Evolutionary conservation across 306 rosid species (phyloP).

Genomic region (Comarum palustre): DNA sequence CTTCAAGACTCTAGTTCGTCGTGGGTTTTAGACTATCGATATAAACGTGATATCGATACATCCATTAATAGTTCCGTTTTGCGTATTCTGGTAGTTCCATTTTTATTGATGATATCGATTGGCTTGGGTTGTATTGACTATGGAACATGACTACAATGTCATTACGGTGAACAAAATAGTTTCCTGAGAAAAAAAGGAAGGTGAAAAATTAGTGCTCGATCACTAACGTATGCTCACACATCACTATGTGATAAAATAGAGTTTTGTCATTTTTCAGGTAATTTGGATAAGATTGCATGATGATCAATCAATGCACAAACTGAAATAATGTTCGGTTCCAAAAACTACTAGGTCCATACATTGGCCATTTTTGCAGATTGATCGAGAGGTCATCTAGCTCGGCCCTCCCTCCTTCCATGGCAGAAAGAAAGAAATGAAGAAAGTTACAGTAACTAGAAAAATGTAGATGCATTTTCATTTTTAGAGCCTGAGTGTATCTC

Average conservation of each 20-base stretch:
- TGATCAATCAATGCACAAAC: not conserved
- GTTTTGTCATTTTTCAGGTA: conserved; percentile 9
- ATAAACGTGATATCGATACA: too few relatives aligned
- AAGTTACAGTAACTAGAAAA: conserved; percentile 30
- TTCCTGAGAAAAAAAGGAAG: not conserved
- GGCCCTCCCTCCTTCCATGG: conserved; percentile 6
- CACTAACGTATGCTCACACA: not conserved
- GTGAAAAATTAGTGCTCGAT: conserved; percentile 6
- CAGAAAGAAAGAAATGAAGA: conserved; percentile 19
- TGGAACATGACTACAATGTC: not conserved
- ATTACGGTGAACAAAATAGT: conserved; percentile 1
- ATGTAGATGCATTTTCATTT: not conserved
- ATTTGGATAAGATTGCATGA: conserved; percentile 26
- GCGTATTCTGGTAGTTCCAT: not conserved
- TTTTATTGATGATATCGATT: not conserved
- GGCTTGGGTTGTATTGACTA: not conserved
- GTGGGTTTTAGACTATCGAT: too few relatives aligned
- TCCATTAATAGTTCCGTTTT: too few relatives aligned
- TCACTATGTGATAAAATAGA: conserved; percentile 8
- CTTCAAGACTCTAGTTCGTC: too few relatives aligned
- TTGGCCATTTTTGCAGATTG: not conserved
- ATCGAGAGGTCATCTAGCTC: conserved; percentile 12
- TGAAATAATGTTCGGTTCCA: conserved; percentile 17
- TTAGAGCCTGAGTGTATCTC: too few relatives aligned
- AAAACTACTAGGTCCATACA: conserved; percentile 15